A percentile compares a stretch with the other conserved stretches of the same genome.
These are phyloP conservation scores for Nymphaea colorata DNA, from an alignment of 164 flowering plant genomes.

Conservation along the genomic window DNA sequence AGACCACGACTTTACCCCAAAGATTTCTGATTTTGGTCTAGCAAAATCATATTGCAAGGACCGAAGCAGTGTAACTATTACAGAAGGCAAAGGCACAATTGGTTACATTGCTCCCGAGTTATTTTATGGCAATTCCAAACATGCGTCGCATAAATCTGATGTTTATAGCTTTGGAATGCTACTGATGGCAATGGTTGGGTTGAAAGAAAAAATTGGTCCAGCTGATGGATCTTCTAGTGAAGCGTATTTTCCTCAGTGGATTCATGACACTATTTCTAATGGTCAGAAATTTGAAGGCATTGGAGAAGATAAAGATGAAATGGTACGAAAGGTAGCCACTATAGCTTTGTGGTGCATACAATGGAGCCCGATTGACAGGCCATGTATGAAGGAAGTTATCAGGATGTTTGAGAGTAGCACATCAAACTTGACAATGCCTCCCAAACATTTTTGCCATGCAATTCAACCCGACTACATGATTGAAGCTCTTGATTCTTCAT, in stretches of 20 bases:
- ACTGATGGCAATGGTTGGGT: background rate
- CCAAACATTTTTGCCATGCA: slow-evolving; percentile 1
- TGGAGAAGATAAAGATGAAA: slow-evolving; percentile 2
- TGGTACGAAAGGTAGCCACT: slow-evolving; percentile 6
- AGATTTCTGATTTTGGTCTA: slow-evolving; percentile 7
- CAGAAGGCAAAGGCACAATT: background rate
- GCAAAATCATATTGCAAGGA: slow-evolving; percentile 3
- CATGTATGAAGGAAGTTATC: slow-evolving; percentile 7
- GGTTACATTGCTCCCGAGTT: slow-evolving; percentile 5
- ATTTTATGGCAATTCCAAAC: background rate
- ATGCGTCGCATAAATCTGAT: slow-evolving; percentile 6
- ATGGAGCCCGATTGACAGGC: slow-evolving; percentile 8
- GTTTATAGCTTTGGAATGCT: slow-evolving; percentile 9
- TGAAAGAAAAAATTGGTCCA: background rate
- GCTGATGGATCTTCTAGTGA: slow-evolving; percentile 1
- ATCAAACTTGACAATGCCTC: slow-evolving; percentile 7
- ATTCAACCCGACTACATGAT: no score
- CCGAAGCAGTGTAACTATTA: background rate
- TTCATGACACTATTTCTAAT: background rate
- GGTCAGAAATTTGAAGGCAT: background rate
- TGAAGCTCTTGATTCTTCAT: no score
- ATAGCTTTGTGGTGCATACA: slow-evolving; percentile 12
- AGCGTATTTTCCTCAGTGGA: slow-evolving; percentile 3
- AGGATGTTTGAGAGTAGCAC: slow-evolving; percentile 6
- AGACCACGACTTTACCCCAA: slow-evolving; percentile 3